phyloP scores from a whole-genome alignment of 805 yeast species.

The Sugiyamaella qingdaonensis region DNA sequence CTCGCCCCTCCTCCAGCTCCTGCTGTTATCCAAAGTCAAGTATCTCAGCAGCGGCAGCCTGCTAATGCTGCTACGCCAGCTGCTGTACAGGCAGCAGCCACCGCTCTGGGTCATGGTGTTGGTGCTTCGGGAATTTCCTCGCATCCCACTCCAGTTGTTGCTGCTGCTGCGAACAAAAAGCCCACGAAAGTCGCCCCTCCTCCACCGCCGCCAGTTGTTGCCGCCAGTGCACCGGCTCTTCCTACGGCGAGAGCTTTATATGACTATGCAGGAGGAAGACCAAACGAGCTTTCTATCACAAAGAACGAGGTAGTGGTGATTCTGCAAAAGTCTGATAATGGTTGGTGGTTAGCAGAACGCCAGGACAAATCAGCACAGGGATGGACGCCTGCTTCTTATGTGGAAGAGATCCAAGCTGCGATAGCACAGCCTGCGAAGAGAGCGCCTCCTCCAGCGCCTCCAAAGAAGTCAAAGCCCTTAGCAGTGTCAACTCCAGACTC shows the following conservation, averaged over 20 bases:
- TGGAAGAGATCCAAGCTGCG: conserved; percentile 38
- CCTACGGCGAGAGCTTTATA: conserved; percentile 84
- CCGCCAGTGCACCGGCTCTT: conserved; percentile 52
- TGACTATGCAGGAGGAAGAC: conserved; percentile 84
- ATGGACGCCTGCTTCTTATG: conserved; percentile 96
- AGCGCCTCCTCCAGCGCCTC: conserved; percentile 28
- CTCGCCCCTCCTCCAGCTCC: conserved; percentile 1
- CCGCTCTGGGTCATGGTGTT: conserved; percentile 3
- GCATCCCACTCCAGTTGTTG: not conserved
- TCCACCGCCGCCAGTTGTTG: conserved; percentile 53
- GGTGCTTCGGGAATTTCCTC: conserved; percentile 4
- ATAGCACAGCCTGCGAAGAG: conserved; percentile 22
- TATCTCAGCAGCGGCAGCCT: conserved; percentile 19
- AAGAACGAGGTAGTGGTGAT: conserved; percentile 76
- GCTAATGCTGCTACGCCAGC: conserved; percentile 32
- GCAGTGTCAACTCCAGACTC: conserved; percentile 20
- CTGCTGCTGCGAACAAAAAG: conserved; percentile 8
- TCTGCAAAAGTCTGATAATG: conserved; percentile 69
- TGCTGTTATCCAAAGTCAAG: conserved; percentile 4
- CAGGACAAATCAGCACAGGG: conserved; percentile 78
- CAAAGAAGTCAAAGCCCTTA: conserved; percentile 21
- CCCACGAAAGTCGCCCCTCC: conserved; percentile 25
- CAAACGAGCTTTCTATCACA: conserved; percentile 72
- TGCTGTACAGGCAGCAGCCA: conserved; percentile 22
- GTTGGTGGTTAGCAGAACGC: conserved; percentile 90